phyloP scores from a whole-genome alignment of 805 yeast genomes.

The Komagataella phaffii region DNA sequence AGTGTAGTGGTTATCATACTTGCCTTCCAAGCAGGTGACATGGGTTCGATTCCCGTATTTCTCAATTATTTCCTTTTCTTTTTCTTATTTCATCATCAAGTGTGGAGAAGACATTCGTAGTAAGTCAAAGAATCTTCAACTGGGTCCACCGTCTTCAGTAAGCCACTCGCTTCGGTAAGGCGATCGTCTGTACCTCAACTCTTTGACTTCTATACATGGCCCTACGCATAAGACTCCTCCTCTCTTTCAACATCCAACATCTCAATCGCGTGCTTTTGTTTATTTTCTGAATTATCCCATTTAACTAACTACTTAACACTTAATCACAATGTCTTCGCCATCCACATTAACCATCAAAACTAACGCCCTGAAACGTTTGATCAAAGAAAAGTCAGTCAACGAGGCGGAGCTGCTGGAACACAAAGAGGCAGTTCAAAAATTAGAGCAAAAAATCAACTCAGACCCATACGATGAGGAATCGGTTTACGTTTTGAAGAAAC shows the following conservation, averaged over 20 bases:
- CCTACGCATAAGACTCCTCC: too few species aligned
- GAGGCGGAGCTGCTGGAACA: slow-evolving; percentile 2
- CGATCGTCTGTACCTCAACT: too few species aligned
- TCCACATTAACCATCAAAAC: slow-evolving; percentile 1
- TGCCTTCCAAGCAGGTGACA: slow-evolving; percentile 92
- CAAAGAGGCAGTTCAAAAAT: slow-evolving; percentile 5
- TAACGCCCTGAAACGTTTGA: slow-evolving; percentile 1
- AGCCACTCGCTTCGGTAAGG: too few species aligned
- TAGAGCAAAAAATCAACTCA: slow-evolving; percentile 4
- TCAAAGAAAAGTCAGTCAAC: slow-evolving; percentile 1
- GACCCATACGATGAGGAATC: slow-evolving; percentile 12
- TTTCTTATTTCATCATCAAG: slow-evolving; percentile 6
- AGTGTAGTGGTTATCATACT: slow-evolving; percentile 88
- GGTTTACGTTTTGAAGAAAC: slow-evolving; percentile 12
- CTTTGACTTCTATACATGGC: too few species aligned
- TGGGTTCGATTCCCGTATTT: slow-evolving; percentile 92
- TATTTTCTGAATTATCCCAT: neutral
- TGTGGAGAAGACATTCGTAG: too few species aligned
- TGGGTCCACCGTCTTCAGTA: neutral
- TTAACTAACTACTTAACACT: neutral
- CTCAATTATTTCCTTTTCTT: slow-evolving; percentile 28
- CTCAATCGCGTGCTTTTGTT: neutral
- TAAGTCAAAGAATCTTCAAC: too few species aligned
- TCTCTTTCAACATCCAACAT: neutral
- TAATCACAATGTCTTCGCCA: slow-evolving; percentile 2